phyloP scores from a whole-genome alignment of 306 rosid species.

The Medicago arabica region DNA sequence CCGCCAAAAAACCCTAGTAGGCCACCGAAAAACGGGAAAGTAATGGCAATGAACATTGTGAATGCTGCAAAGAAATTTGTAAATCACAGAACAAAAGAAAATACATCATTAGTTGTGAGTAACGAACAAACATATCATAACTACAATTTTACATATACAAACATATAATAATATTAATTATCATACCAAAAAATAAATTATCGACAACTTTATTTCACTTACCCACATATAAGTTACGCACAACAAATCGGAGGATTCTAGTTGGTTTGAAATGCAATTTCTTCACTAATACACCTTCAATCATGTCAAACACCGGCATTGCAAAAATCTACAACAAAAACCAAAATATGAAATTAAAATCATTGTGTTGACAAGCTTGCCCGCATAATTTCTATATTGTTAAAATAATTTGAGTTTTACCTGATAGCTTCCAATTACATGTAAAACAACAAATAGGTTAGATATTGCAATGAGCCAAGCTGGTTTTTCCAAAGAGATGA shows the following conservation, averaged over 20 bases:
- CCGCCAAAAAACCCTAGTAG: slow-evolving; percentile 86
- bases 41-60: slow-evolving; percentile 76
- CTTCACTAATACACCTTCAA: neutral
- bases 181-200: neutral
- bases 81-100: slow-evolving; percentile 3
- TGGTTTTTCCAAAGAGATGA: slow-evolving; percentile 71
- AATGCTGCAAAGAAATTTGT: slow-evolving; percentile 47
- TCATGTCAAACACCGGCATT: neutral
- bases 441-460: slow-evolving; percentile 87
- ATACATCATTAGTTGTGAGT: neutral
- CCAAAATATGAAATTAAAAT: neutral
- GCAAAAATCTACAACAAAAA: slow-evolving; percentile 4
- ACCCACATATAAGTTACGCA: neutral
- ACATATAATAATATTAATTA: neutral
- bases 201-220: neutral
- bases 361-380: too few relatives aligned
- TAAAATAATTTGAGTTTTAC: slow-evolving; percentile 40
- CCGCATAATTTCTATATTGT: too few relatives aligned
- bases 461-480: slow-evolving; percentile 81
- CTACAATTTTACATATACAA: neutral
- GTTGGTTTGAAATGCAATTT: neutral
- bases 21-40: slow-evolving; percentile 89
- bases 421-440: slow-evolving; percentile 95
- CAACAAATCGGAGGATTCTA: neutral
- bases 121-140: neutral